Conservation (phyloP, 176 grass and related monocot genomes). For the Phyllostachys edulis region DNA sequence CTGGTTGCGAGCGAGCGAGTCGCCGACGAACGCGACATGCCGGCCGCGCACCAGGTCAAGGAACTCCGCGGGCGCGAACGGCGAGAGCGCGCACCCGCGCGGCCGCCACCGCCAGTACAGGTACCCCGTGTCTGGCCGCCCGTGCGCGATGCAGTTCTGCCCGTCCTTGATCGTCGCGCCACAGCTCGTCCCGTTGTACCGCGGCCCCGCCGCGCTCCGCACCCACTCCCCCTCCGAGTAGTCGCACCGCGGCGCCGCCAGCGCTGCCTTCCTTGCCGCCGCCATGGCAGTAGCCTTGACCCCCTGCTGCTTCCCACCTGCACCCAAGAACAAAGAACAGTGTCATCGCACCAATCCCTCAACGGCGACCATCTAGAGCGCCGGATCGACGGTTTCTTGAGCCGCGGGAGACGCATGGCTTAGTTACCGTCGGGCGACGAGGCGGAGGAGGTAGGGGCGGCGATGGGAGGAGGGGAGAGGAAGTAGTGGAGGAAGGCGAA, state of each 20-base stretch:
- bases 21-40: conserved; percentile 74
- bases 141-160: conserved; percentile 71
- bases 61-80: conserved; percentile 51
- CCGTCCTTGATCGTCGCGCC: conserved; percentile 62
- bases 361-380: background rate
- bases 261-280: background rate
- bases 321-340: background rate
- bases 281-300: background rate
- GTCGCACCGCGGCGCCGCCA: conserved; percentile 32
- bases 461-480: conserved; percentile 17
- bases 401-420: background rate
- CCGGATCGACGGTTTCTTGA: background rate
- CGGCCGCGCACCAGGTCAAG: conserved; percentile 40
- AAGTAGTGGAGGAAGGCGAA: conserved; percentile 44
- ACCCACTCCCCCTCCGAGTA: conserved; percentile 68
- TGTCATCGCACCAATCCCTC: background rate
- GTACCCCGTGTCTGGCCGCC: conserved; percentile 64
- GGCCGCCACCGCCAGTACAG: conserved; percentile 73
- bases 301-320: background rate
- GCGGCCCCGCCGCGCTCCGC: conserved; percentile 20
- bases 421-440: background rate
- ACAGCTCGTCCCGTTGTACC: conserved; percentile 72
- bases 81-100: conserved; percentile 45
- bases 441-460: background rate
- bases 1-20: conserved; percentile 71